These are phyloP conservation scores for Sisymbrium altissimum DNA, from an alignment of 345 rosid species.

Conservation along the genomic window DNA sequence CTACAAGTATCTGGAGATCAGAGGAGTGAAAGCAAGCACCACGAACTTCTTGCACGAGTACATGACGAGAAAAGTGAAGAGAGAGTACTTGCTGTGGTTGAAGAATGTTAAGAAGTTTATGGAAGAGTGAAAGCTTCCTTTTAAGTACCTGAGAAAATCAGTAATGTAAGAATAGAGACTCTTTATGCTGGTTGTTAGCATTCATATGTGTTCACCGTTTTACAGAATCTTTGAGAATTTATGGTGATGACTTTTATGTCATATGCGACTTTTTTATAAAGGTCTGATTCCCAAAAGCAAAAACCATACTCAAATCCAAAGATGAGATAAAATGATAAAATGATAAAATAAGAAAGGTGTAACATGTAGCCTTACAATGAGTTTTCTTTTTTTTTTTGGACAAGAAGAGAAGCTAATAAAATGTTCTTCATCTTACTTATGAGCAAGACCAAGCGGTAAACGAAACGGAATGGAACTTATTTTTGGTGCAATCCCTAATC, in stretches of 20 bases:
- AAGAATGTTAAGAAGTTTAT: constrained; percentile 65
- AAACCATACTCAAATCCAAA: neutral
- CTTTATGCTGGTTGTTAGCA: too few relatives aligned
- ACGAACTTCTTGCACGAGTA: constrained; percentile 78
- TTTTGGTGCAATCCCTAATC: constrained; percentile 31
- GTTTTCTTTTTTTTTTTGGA: neutral
- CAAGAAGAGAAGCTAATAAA: constrained; percentile 20
- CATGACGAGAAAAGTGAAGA: constrained; percentile 75
- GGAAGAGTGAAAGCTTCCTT: constrained; percentile 27
- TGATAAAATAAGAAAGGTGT: neutral
- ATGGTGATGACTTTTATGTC: neutral
- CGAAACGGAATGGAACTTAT: constrained; percentile 20
- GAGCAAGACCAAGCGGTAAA: constrained; percentile 29
- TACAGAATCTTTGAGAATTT: neutral
- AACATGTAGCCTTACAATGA: constrained; percentile 22
- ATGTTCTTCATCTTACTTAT: constrained; percentile 24
- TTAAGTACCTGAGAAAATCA: neutral
- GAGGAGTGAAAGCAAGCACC: constrained; percentile 79
- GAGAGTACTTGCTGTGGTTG: constrained; percentile 73
- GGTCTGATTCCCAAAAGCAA: neutral
- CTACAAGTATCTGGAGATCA: constrained; percentile 69
- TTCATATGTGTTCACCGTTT: neutral
- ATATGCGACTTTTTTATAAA: neutral
- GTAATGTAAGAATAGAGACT: neutral
- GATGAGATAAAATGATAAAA: neutral